Conservation (phyloP, 164 flowering plant genomes). For the Vitis riparia region DNA sequence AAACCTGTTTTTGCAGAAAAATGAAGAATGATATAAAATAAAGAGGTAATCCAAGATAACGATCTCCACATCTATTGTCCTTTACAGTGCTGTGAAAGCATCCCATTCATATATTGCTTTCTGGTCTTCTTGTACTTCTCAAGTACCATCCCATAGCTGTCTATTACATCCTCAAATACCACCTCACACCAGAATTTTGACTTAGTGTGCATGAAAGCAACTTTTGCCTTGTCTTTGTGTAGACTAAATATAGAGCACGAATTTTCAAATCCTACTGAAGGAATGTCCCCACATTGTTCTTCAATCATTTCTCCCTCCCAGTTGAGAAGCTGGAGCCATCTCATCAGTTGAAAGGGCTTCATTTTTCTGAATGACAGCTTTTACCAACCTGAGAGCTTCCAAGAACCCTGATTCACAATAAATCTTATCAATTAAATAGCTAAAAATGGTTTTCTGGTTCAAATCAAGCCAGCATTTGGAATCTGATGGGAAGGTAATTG, state of each 20-base stretch:
- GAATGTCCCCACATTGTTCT: constrained; percentile 13
- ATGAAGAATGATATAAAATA: too few relatives aligned
- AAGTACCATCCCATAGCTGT: constrained; percentile 35
- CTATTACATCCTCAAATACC: constrained; percentile 37
- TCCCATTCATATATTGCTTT: constrained; percentile 65
- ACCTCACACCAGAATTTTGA: constrained; percentile 49
- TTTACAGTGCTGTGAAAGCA: constrained; percentile 59
- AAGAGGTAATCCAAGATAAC: too few relatives aligned
- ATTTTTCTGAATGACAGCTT: constrained; percentile 30
- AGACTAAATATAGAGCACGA: constrained; percentile 14
- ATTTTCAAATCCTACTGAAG: constrained; percentile 17
- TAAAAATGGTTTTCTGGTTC: constrained; percentile 40
- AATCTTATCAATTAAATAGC: constrained; percentile 37
- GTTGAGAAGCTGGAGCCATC: constrained; percentile 51
- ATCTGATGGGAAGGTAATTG: constrained; percentile 20
- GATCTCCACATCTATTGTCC: too few relatives aligned
- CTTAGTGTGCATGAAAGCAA: constrained; percentile 39
- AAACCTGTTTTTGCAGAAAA: too few relatives aligned
- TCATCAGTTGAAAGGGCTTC: constrained; percentile 48
- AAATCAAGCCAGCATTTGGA: constrained; percentile 20
- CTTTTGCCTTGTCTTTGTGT: constrained; percentile 31
- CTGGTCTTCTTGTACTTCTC: constrained; percentile 55
- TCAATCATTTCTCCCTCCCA: constrained; percentile 17
- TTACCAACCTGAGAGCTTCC: constrained; percentile 32
- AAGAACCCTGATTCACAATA: constrained; percentile 30